Conservation (phyloP, 495 filamentous ascomycete genomes). For the Penicillium angulare region DNA sequence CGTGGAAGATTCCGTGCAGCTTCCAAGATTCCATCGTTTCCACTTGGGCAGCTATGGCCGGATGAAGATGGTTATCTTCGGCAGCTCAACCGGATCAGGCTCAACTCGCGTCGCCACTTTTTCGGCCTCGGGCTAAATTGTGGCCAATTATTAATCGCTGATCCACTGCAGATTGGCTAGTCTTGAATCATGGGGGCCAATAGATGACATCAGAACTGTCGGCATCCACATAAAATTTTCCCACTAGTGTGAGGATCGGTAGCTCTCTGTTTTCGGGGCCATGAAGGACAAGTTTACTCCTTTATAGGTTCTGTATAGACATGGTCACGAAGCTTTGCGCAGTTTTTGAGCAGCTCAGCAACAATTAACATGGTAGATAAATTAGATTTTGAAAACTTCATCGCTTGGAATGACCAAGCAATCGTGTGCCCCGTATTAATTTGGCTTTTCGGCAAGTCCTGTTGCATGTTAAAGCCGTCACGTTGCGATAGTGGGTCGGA, state of each 20-base stretch:
- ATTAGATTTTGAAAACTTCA: too few relatives aligned
- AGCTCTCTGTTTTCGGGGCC: not conserved
- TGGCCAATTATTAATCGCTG: not conserved
- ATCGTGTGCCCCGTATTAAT: not conserved
- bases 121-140: not conserved
- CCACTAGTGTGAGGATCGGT: not conserved
- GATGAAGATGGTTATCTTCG: too few relatives aligned
- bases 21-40: too few relatives aligned
- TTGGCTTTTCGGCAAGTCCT: conserved; percentile 13
- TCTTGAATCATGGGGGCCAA: not conserved
- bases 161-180: not conserved
- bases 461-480: conserved; percentile 11
- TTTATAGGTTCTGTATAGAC: too few relatives aligned
- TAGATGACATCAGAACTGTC: not conserved
- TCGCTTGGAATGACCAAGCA: too few relatives aligned
- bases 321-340: too few relatives aligned
- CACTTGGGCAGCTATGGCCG: too few relatives aligned
- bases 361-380: too few relatives aligned
- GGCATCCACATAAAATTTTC: not conserved
- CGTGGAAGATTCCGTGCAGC: not conserved
- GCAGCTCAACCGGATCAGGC: not conserved
- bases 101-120: not conserved
- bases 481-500: conserved; percentile 15
- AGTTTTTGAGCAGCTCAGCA: too few relatives aligned
- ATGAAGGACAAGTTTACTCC: not conserved